These are phyloP conservation scores for Pisolithus microcarpus DNA, from an alignment of 768 basidiomycete species.

Conservation along the genomic window DNA sequence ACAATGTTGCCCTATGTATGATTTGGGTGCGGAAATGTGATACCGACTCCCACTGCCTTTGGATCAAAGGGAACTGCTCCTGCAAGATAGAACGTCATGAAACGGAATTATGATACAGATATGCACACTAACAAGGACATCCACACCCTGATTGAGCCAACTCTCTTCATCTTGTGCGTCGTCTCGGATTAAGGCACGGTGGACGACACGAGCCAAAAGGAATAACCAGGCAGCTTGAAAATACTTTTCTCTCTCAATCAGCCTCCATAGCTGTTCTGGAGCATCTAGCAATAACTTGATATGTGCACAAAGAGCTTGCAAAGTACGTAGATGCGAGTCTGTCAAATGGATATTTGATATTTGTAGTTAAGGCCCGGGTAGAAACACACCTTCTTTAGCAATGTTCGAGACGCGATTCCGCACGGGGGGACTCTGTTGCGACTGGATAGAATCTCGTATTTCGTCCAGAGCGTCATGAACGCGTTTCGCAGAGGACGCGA, in stretches of 20 bases:
- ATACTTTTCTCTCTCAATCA: slow-evolving; percentile 74
- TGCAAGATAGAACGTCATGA: slow-evolving; percentile 22
- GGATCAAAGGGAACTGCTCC: slow-evolving; percentile 83
- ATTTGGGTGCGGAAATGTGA: slow-evolving; percentile 85
- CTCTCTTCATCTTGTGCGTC: slow-evolving; percentile 57
- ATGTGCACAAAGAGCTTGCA: slow-evolving; percentile 79
- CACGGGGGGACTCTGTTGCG: slow-evolving; percentile 38
- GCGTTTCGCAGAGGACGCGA: slow-evolving; percentile 58
- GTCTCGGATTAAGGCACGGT: slow-evolving; percentile 60
- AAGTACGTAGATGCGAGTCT: slow-evolving; percentile 62
- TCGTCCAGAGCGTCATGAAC: slow-evolving; percentile 61
- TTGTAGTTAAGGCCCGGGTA: slow-evolving; percentile 1
- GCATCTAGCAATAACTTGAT: slow-evolving; percentile 88
- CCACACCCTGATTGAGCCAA: slow-evolving; percentile 54
- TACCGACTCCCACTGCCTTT: slow-evolving; percentile 90
- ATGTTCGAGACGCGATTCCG: slow-evolving; percentile 34
- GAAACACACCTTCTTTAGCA: slow-evolving; percentile 37
- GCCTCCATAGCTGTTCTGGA: slow-evolving; percentile 85
- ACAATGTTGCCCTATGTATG: slow-evolving; percentile 77
- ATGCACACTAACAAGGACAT: slow-evolving; percentile 42
- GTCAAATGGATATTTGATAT: neutral
- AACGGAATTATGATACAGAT: slow-evolving; percentile 9
- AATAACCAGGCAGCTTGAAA: slow-evolving; percentile 85
- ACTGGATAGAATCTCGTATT: slow-evolving; percentile 45
- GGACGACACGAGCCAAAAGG: slow-evolving; percentile 76